Conservation (phyloP, 2,329 filamentous ascomycete genomes). For the Shiraia sp. region DNA sequence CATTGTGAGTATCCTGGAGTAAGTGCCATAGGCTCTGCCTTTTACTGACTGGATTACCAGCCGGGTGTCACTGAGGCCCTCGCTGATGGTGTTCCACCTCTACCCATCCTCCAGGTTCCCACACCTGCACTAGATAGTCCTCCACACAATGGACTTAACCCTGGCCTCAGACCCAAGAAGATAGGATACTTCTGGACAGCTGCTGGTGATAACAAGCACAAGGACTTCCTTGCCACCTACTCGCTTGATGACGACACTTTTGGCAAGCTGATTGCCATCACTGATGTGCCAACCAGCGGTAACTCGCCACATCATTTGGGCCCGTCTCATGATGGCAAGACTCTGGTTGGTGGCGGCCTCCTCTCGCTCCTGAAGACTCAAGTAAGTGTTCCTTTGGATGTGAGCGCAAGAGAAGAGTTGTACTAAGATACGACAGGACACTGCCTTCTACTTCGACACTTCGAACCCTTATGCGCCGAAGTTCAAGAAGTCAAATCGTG, state of each 20-base stretch:
- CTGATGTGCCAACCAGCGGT: constrained; percentile 62
- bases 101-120: constrained; percentile 63
- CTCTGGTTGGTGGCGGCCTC: constrained; percentile 60
- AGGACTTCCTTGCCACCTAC: constrained; percentile 62
- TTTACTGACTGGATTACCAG: too few species aligned
- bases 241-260: constrained; percentile 66
- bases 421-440: constrained; percentile 51
- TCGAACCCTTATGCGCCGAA: constrained; percentile 61
- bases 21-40: too few species aligned
- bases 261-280: constrained; percentile 61
- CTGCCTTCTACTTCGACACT: constrained; percentile 65
- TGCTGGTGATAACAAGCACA: constrained; percentile 63
- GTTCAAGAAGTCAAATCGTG: constrained; percentile 64
- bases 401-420: too few species aligned
- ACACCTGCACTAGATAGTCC: constrained; percentile 61
- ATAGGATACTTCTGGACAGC: constrained; percentile 68
- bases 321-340: constrained; percentile 60
- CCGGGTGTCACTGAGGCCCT: constrained; percentile 59
- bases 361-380: constrained; percentile 63
- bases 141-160: constrained; percentile 56
- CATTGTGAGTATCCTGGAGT: constrained; percentile 43
- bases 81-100: constrained; percentile 54
- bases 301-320: constrained; percentile 66
- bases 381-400: constrained; percentile 12
- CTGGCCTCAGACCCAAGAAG: constrained; percentile 65